Evolutionary conservation across 2,329 filamentous ascomycete species (phyloP).

Genomic region (Colletotrichum shisoi): DNA sequence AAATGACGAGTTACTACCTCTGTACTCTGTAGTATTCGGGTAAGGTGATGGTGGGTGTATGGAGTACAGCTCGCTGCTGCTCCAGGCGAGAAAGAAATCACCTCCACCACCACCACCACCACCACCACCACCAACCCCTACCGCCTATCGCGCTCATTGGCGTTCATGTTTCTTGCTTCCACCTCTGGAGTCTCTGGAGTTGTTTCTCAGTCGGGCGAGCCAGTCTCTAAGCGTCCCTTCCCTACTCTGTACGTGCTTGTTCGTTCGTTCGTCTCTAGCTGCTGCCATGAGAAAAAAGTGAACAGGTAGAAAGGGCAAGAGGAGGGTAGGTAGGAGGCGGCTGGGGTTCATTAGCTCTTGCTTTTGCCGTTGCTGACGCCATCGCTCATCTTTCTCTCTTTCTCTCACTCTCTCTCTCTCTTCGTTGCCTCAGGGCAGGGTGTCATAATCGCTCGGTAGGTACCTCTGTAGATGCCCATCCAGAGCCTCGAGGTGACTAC

Average conservation of each 20-base stretch:
- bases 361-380: not conserved
- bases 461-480: no score
- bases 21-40: no score
- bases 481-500: no score
- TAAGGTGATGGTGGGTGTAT: not conserved
- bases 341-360: not conserved
- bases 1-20: not conserved
- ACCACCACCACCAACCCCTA: not conserved
- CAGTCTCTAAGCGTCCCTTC: no score
- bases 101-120: not conserved
- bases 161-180: not conserved
- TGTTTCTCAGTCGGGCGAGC: no score
- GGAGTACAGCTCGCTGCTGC: not conserved
- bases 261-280: no score
- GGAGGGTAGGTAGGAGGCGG: not conserved
- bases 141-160: not conserved
- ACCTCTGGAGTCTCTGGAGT: not conserved
- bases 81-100: constrained; percentile 1
- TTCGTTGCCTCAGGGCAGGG: no score
- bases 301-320: not conserved
- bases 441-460: no score
- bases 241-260: no score
- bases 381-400: not conserved
- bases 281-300: not conserved
- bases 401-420: no score